Evolutionary conservation across 257 asterid species (phyloP).

Genomic region (Eucommia ulmoides): DNA sequence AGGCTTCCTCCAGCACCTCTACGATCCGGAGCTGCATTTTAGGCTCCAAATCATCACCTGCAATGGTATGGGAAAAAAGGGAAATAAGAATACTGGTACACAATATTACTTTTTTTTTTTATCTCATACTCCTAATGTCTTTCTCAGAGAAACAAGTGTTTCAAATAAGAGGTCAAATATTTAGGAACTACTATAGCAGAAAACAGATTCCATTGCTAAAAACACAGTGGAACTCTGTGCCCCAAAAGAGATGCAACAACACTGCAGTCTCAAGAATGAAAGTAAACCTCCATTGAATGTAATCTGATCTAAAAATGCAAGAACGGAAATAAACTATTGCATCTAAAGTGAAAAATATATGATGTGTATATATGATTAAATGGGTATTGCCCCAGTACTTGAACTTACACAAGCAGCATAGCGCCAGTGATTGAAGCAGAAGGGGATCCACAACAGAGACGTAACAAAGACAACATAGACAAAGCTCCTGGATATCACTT

Average conservation of each 20-base stretch:
- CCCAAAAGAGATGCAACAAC: no score
- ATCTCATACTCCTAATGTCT: no score
- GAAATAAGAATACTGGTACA: not conserved
- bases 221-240: no score
- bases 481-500: constrained; percentile 71
- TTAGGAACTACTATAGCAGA: no score
- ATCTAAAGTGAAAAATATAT: not conserved
- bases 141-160: no score
- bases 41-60: constrained; percentile 60
- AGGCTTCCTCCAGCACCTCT: constrained; percentile 68
- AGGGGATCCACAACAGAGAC: constrained; percentile 43
- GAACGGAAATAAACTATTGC: not conserved
- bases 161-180: no score
- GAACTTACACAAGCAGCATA: constrained; percentile 84
- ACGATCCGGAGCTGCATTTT: constrained; percentile 36
- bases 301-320: not conserved
- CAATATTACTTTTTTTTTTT: no score
- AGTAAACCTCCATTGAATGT: no score
- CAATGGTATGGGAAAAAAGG: constrained; percentile 7
- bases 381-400: no score
- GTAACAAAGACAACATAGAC: constrained; percentile 68
- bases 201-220: no score
- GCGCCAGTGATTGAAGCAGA: constrained; percentile 62
- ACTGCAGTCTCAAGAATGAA: no score
- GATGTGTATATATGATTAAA: no score